Evolutionary conservation across 495 filamentous ascomycete species (phyloP).

Genomic region (Penicillium argentinense): DNA sequence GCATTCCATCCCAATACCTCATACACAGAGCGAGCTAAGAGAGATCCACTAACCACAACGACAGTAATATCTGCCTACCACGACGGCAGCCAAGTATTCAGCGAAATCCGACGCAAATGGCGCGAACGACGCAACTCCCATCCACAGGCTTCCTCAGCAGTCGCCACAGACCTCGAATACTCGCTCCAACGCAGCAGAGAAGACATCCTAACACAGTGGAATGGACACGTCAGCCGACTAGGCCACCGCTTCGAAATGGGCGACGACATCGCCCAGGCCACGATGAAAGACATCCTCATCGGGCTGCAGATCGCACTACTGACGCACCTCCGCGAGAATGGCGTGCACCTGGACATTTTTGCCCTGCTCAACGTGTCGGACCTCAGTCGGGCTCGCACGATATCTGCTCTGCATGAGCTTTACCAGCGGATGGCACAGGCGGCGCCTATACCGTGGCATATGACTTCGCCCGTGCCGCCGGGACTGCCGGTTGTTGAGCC

Average conservation of each 20-base stretch:
- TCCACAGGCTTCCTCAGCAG: slow-evolving; percentile 4
- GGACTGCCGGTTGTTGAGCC: slow-evolving; percentile 8
- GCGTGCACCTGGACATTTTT: slow-evolving; percentile 34
- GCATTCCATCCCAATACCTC: too few relatives aligned
- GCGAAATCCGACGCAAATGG: slow-evolving; percentile 37
- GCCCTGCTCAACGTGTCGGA: slow-evolving; percentile 37
- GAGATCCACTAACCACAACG: too few relatives aligned
- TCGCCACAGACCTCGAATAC: slow-evolving; percentile 29
- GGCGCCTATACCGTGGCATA: slow-evolving; percentile 4
- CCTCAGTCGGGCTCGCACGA: slow-evolving; percentile 25
- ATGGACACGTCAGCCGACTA: slow-evolving; percentile 24
- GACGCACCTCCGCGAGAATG: slow-evolving; percentile 40
- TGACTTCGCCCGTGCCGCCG: slow-evolving; percentile 5
- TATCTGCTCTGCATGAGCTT: slow-evolving; percentile 30
- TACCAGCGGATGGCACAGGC: slow-evolving; percentile 33
- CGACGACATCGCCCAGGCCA: slow-evolving; percentile 37
- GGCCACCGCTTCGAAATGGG: slow-evolving; percentile 36
- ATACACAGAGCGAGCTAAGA: too few relatives aligned
- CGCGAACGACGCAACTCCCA: slow-evolving; percentile 16
- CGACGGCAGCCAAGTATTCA: slow-evolving; percentile 37
- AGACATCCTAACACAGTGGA: slow-evolving; percentile 31
- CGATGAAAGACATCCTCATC: slow-evolving; percentile 47
- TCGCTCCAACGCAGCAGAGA: slow-evolving; percentile 32
- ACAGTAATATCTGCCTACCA: slow-evolving; percentile 44
- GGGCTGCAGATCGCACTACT: slow-evolving; percentile 44